phyloP scores from a whole-genome alignment of 495 filamentous ascomycete species.

The Bathelium albidoporum region DNA sequence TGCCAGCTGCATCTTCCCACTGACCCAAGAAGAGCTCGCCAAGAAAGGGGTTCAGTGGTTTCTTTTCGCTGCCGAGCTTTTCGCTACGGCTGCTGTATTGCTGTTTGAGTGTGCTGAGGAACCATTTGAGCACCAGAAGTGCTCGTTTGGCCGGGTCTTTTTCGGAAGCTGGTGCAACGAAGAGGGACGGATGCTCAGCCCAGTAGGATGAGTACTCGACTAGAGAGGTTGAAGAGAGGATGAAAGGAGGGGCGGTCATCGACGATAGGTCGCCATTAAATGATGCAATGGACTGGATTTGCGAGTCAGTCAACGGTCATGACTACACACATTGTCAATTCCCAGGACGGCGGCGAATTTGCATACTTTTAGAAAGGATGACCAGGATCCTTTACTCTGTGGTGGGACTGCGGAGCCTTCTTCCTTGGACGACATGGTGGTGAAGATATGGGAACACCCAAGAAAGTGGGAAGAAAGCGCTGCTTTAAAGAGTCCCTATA shows the following conservation, averaged over 20 bases:
- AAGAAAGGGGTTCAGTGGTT: constrained; percentile 65
- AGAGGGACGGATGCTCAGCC: constrained; percentile 83
- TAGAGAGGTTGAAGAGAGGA: constrained; percentile 82
- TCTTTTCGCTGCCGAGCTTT: constrained; percentile 76
- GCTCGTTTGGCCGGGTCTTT: constrained; percentile 72
- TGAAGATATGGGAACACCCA: not conserved
- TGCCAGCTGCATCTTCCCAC: constrained; percentile 70
- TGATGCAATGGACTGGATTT: constrained; percentile 63
- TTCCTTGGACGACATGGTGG: constrained; percentile 12
- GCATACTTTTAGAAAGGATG: constrained; percentile 32
- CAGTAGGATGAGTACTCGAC: constrained; percentile 95
- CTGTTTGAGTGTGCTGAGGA: constrained; percentile 88
- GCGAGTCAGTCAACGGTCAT: not conserved
- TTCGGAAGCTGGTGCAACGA: constrained; percentile 77
- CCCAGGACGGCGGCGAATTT: no score
- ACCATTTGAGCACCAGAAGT: constrained; percentile 89
- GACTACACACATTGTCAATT: no score
- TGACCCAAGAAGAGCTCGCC: constrained; percentile 85
- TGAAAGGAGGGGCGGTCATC: constrained; percentile 90
- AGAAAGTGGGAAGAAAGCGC: not conserved
- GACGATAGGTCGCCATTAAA: constrained; percentile 95
- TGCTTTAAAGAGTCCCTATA: not conserved
- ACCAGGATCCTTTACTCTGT: constrained; percentile 27
- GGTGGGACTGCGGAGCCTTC: constrained; percentile 30
- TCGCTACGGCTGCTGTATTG: constrained; percentile 87